phyloP scores from a whole-genome alignment of 192 early-diverging fungal species.

The Entophlyctis helioformis region DNA sequence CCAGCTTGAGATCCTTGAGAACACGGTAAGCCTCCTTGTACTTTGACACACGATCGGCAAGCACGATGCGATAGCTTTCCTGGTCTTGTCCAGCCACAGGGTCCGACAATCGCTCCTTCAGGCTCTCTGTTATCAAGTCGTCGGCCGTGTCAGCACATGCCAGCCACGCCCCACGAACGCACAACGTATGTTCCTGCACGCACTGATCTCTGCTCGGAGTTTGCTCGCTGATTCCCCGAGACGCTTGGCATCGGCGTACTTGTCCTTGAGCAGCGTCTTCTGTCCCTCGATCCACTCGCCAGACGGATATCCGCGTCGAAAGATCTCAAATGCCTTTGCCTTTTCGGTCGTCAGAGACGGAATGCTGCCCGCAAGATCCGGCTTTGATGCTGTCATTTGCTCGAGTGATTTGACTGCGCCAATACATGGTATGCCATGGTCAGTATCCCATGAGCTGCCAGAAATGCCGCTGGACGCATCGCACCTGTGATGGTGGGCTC shows the following conservation, averaged over 20 bases:
- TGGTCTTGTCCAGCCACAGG: slow-evolving; percentile 3
- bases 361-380: slow-evolving; percentile 7
- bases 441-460: background rate
- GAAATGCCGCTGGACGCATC: too few species aligned
- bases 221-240: slow-evolving; percentile 34
- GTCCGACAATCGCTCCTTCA: slow-evolving; percentile 14
- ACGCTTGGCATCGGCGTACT: slow-evolving; percentile 39
- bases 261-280: slow-evolving; percentile 35
- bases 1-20: slow-evolving; percentile 44
- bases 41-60: slow-evolving; percentile 8
- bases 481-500: too few species aligned
- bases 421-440: background rate
- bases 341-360: slow-evolving; percentile 37
- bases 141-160: too few species aligned
- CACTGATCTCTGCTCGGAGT: slow-evolving; percentile 36
- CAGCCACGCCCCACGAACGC: too few species aligned
- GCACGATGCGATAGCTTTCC: slow-evolving; percentile 4
- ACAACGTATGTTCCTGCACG: too few species aligned
- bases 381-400: background rate
- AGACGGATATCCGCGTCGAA: slow-evolving; percentile 35
- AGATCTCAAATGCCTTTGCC: slow-evolving; percentile 44
- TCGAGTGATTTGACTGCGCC: background rate
- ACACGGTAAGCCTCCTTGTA: slow-evolving; percentile 39
- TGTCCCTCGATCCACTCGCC: slow-evolving; percentile 44
- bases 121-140: too few species aligned